Percentiles rank a stretch among this genome's conserved stretches.
These are phyloP conservation scores for Aspergillus sojae DNA, from an alignment of 2,329 filamentous ascomycete genomes.

Conservation along the genomic window DNA sequence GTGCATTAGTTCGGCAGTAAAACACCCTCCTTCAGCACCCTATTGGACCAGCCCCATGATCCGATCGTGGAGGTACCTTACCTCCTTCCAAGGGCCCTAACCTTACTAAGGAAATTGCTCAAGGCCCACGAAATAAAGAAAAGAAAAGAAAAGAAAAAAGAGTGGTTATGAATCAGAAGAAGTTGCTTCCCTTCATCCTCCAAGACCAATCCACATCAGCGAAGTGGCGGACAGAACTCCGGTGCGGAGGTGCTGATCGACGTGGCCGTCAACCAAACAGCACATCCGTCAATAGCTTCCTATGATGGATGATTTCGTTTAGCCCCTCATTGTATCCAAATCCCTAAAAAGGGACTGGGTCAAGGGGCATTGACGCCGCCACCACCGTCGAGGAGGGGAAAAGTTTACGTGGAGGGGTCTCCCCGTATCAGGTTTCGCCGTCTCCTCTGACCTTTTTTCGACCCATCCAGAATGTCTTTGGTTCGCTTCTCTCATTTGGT, in stretches of 20 bases:
- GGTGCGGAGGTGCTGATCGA: slow-evolving; percentile 10
- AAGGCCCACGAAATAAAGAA: not conserved
- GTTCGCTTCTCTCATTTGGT: not conserved
- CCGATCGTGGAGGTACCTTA: slow-evolving; percentile 16
- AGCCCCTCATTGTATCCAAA: slow-evolving; percentile 3
- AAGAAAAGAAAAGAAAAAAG: not conserved
- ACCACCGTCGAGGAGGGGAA: not conserved
- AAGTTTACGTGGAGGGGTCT: not conserved
- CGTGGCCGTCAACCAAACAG: slow-evolving; percentile 1
- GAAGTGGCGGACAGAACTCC: slow-evolving; percentile 3
- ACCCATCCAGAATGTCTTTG: not conserved
- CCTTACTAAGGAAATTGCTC: slow-evolving; percentile 12
- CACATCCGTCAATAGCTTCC: not conserved
- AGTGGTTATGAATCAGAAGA: too few species aligned
- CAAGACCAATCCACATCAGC: not conserved
- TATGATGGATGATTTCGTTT: not conserved
- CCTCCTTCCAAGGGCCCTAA: not conserved
- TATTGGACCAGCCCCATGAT: slow-evolving; percentile 8
- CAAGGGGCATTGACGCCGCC: slow-evolving; percentile 2
- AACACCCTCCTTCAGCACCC: not conserved
- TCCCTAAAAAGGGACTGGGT: slow-evolving; percentile 2
- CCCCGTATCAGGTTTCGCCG: not conserved
- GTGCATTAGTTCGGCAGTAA: slow-evolving; percentile 6
- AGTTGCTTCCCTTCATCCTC: not conserved
- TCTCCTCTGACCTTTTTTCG: not conserved